A percentile compares a stretch with the other conserved stretches of the same genome.
Conservation (phyloP, 768 basidiomycete species). For the Lactarius vividus region DNA sequence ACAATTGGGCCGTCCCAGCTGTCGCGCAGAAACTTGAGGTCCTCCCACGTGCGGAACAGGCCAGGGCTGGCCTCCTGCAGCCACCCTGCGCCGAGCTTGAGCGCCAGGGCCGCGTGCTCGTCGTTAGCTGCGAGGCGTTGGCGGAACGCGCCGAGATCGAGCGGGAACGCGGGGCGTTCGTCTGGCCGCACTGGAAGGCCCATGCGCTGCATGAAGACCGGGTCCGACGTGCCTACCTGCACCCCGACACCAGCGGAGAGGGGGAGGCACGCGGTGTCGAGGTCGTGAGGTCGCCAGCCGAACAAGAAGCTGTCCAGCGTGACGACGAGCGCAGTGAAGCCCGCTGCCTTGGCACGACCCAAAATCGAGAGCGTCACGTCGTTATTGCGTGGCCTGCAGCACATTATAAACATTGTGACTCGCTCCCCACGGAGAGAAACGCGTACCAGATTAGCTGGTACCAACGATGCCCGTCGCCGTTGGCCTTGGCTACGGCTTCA, state of each 20-base stretch:
- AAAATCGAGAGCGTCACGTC: conserved; percentile 66
- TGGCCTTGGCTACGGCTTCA: conserved; percentile 74
- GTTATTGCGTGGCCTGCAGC: conserved; percentile 54
- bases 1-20: conserved; percentile 78
- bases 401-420: neutral
- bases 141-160: conserved; percentile 50
- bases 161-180: conserved; percentile 52
- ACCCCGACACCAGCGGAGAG: conserved; percentile 62
- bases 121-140: conserved; percentile 47
- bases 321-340: conserved; percentile 71
- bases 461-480: conserved; percentile 68
- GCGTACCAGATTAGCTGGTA: conserved; percentile 76
- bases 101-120: conserved; percentile 37
- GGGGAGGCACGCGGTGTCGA: conserved; percentile 62
- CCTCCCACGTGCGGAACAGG: conserved; percentile 64
- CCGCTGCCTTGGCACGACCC: conserved; percentile 58
- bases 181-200: conserved; percentile 46
- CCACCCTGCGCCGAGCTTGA: conserved; percentile 59
- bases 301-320: conserved; percentile 72
- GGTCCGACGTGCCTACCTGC: conserved; percentile 70
- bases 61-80: conserved; percentile 62
- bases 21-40: conserved; percentile 61
- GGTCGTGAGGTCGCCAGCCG: conserved; percentile 77
- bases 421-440: neutral
- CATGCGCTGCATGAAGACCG: conserved; percentile 67